Evolutionary conservation across 331 rosid species (phyloP).

Genomic region (Rosa hybrid): DNA sequence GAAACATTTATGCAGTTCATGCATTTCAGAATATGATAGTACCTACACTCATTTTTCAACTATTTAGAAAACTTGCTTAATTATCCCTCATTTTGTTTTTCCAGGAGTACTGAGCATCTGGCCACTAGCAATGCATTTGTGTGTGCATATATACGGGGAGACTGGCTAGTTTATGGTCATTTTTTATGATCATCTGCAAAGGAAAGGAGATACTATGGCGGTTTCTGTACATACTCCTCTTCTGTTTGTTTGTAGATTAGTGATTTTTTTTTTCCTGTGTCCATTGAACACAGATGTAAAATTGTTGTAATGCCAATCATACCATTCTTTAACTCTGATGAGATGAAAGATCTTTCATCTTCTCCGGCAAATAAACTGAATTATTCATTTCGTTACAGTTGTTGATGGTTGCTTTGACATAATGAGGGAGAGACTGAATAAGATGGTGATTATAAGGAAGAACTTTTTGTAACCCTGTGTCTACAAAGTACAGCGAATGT

Average conservation of each 20-base stretch:
- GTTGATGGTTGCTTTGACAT: slow-evolving; percentile 20
- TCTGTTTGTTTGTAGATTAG: slow-evolving; percentile 12
- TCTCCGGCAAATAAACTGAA: neutral
- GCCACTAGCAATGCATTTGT: slow-evolving; percentile 5
- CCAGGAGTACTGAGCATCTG: slow-evolving; percentile 24
- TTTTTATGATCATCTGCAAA: slow-evolving; percentile 10
- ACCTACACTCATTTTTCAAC: too few relatives aligned
- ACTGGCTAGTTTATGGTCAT: slow-evolving; percentile 1
- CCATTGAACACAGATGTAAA: neutral
- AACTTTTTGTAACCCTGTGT: neutral
- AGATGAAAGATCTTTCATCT: slow-evolving; percentile 15
- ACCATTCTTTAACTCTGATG: slow-evolving; percentile 11
- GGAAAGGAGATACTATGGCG: slow-evolving; percentile 1
- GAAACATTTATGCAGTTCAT: neutral
- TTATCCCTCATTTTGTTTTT: neutral
- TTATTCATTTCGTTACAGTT: slow-evolving; percentile 10
- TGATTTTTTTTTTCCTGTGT: neutral
- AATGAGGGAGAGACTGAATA: neutral
- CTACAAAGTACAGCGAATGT: neutral
- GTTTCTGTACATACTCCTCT: slow-evolving; percentile 17
- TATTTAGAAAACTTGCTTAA: neutral
- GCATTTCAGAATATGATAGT: neutral
- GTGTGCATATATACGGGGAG: neutral
- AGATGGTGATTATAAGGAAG: neutral
- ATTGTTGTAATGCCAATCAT: slow-evolving; percentile 5